Percentiles rank a stretch among this genome's conserved stretches.
phyloP scores from a whole-genome alignment of 495 filamentous ascomycete species.

The Penicillium mononematosum region DNA sequence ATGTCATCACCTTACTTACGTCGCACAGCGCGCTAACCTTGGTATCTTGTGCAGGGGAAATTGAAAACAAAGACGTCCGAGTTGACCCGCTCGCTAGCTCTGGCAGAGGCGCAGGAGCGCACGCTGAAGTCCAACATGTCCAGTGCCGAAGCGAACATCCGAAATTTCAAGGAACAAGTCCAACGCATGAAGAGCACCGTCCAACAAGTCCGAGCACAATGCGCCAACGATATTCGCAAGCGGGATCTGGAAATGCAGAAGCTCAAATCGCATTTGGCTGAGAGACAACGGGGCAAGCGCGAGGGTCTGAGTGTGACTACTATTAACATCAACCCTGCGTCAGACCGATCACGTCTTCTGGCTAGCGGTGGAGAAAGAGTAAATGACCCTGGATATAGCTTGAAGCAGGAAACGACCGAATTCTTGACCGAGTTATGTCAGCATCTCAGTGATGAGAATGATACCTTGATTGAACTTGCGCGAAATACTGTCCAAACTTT shows the following conservation, averaged over 20 bases:
- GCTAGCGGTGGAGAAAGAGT: constrained; percentile 46
- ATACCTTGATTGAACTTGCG: constrained; percentile 71
- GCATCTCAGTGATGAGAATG: constrained; percentile 90
- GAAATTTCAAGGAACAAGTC: constrained; percentile 75
- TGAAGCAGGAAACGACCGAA: constrained; percentile 84
- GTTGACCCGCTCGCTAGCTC: constrained; percentile 68
- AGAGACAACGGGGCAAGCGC: constrained; percentile 50
- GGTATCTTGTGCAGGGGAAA: constrained; percentile 41
- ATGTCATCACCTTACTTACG: constrained; percentile 7
- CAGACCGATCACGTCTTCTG: constrained; percentile 30
- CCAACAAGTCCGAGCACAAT: constrained; percentile 78
- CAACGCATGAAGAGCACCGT: constrained; percentile 72
- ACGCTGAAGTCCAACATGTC: constrained; percentile 65
- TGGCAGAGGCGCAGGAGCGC: constrained; percentile 71
- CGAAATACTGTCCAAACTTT: constrained; percentile 68
- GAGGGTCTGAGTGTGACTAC: constrained; percentile 51
- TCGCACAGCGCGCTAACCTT: constrained; percentile 16
- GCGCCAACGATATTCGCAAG: constrained; percentile 89
- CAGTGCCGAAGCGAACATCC: constrained; percentile 66
- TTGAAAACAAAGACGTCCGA: constrained; percentile 71
- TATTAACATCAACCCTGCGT: constrained; percentile 47
- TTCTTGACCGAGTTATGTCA: constrained; percentile 88
- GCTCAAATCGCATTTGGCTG: constrained; percentile 78
- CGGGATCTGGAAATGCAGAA: constrained; percentile 84
- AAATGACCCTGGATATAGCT: constrained; percentile 62